Evolutionary conservation across 2,329 filamentous ascomycete species (phyloP).

Genomic region (Decorospora gaudefroyi): DNA sequence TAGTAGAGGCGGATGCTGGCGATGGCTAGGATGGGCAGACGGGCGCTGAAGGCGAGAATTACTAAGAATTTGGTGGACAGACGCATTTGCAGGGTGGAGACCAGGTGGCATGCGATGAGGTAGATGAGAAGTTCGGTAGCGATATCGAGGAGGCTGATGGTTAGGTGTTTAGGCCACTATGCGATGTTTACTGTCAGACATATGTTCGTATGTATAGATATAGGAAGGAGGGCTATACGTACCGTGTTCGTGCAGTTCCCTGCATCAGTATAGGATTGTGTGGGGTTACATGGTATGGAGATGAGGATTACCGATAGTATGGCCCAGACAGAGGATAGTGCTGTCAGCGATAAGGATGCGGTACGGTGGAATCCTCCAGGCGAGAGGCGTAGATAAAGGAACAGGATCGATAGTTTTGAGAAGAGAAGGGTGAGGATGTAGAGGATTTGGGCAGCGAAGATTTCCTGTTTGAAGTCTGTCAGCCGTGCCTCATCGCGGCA

Average conservation of each 20-base stretch:
- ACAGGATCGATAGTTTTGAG: conserved; percentile 37
- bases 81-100: conserved; percentile 38
- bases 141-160: conserved; percentile 37
- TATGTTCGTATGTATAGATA: background rate
- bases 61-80: conserved; percentile 33
- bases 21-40: conserved; percentile 36
- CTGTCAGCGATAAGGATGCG: conserved; percentile 25
- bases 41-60: conserved; percentile 37
- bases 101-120: conserved; percentile 31
- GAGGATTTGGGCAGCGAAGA: conserved; percentile 38
- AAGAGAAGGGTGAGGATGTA: conserved; percentile 36
- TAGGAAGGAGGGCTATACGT: conserved; percentile 5
- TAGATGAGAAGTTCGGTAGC: conserved; percentile 36
- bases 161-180: conserved; percentile 38
- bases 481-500: conserved; percentile 12
- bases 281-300: conserved; percentile 32
- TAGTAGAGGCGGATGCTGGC: conserved; percentile 35
- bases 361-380: conserved; percentile 27
- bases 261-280: conserved; percentile 21
- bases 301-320: conserved; percentile 34
- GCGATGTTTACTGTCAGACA: conserved; percentile 3
- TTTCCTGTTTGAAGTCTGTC: conserved; percentile 29
- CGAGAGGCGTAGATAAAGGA: conserved; percentile 38
- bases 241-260: conserved; percentile 29
- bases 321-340: conserved; percentile 29